Base-by-base conservation (phyloP, 148 eudicot genomes). In the Fagopyrum esculentum region DNA sequence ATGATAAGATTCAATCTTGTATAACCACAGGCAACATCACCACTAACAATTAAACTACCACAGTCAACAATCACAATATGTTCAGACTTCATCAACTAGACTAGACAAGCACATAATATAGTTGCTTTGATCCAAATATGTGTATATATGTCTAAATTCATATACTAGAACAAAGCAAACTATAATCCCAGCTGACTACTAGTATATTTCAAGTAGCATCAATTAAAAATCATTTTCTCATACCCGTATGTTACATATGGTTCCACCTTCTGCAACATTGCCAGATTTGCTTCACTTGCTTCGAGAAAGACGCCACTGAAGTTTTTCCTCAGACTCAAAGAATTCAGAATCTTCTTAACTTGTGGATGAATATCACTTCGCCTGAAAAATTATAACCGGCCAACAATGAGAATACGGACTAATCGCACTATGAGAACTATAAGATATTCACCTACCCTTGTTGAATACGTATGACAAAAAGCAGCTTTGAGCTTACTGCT, bases 201-300 rank as follows among this genome's bases (percentile, higher is more conserved):
- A 26, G 13, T 59, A 59, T 35, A 66, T 9, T 4, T 11, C 16
- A 29, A 61, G 29, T 9, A 61, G 45, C 43, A 10, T 2, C 44
- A 61, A 30, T 61, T 26, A 66, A 17, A 45, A 50, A 68, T 2
- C 29, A 45, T 43, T 61, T 22, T 55, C 16, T 48, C 86, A 54
- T 90, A 90, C 98, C 96, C 99, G 57, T 89, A 96, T 60, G 99
- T 90, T 26, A 93, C 81, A 73, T 80, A 93, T 64, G 98, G 99
- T 81, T 96, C 98, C 79, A 96, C 93, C 75, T 82, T 89, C 54
- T 88, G 86, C 80, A 96, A 74, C 86, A 86, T 82, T 60, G 85
- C 84, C 84, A 92, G 72, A 17, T 80, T 80, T 66, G 86, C 87
- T 74, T 83, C 86, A 73, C 83, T 90, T 69, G 94, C 89, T 86